Percentiles rank a stretch among this genome's conserved stretches.
Conservation (phyloP, 1,284 basidiomycete genomes). For the Leucoagaricus sp. region DNA sequence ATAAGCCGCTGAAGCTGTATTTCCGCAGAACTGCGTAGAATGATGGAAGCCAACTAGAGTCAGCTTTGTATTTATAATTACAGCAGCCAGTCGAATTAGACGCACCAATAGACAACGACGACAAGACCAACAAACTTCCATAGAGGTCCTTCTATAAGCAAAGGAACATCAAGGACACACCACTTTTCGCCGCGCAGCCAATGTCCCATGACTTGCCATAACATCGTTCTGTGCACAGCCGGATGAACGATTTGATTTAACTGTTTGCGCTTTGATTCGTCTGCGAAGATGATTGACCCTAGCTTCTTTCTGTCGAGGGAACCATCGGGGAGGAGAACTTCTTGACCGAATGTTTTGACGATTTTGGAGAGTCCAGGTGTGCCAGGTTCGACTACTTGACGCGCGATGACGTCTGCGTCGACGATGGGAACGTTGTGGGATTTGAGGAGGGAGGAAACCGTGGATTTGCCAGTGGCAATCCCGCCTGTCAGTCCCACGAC, state of each 20-base stretch:
- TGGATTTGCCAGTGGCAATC: slow-evolving; percentile 96
- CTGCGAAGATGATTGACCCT: slow-evolving; percentile 84
- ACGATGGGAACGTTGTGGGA: slow-evolving; percentile 75
- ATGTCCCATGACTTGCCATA: slow-evolving; percentile 63
- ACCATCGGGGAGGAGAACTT: slow-evolving; percentile 71
- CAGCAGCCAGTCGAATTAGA: slow-evolving; percentile 1
- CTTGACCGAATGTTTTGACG: slow-evolving; percentile 69
- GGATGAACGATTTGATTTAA: slow-evolving; percentile 92
- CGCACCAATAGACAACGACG: slow-evolving; percentile 89
- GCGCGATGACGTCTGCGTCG: slow-evolving; percentile 92
- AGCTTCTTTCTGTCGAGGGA: slow-evolving; percentile 83
- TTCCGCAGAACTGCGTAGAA: slow-evolving; percentile 57
- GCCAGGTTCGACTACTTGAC: slow-evolving; percentile 86
- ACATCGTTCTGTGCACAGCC: slow-evolving; percentile 79
- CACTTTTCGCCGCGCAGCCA: slow-evolving; percentile 83
- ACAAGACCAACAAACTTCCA: slow-evolving; percentile 86
- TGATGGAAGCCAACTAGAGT: neutral
- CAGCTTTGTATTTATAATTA: no score
- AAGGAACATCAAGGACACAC: slow-evolving; percentile 91
- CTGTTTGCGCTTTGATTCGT: slow-evolving; percentile 69
- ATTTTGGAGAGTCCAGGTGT: slow-evolving; percentile 75
- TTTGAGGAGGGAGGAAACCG: slow-evolving; percentile 79
- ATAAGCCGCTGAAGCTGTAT: slow-evolving; percentile 83
- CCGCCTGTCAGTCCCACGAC: slow-evolving; percentile 96
- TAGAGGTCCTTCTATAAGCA: slow-evolving; percentile 88